Evolutionary conservation across 495 filamentous ascomycete genomes (phyloP).

Genomic region (Aspergillus coremiiformis): DNA sequence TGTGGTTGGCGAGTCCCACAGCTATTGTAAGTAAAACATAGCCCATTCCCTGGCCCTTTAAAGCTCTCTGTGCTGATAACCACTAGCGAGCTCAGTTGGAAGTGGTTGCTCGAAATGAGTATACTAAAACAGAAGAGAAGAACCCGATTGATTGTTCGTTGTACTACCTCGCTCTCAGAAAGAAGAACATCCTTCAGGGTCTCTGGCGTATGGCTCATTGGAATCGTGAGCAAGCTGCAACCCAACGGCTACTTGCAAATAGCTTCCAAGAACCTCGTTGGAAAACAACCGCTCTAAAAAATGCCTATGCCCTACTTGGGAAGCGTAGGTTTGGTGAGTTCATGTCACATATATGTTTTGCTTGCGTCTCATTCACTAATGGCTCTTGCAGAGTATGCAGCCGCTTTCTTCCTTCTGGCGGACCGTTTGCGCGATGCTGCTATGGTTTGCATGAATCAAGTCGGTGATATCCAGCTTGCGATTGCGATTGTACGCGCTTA

Average conservation of each 20-base stretch:
- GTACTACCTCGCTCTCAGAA: slow-evolving; percentile 83
- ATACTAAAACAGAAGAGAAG: slow-evolving; percentile 77
- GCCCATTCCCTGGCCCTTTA: background rate
- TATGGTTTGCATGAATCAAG: slow-evolving; percentile 73
- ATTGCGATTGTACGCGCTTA: slow-evolving; percentile 84
- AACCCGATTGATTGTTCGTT: slow-evolving; percentile 93
- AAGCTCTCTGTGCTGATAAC: slow-evolving; percentile 16
- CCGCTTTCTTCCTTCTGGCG: slow-evolving; percentile 90
- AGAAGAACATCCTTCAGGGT: slow-evolving; percentile 85
- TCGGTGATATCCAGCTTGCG: slow-evolving; percentile 84
- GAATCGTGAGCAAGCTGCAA: slow-evolving; percentile 78
- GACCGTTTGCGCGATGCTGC: slow-evolving; percentile 79
- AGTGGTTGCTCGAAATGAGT: slow-evolving; percentile 82
- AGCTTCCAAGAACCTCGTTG: slow-evolving; percentile 82
- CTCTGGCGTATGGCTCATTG: slow-evolving; percentile 94
- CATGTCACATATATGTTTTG: background rate
- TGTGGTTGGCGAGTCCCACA: slow-evolving; percentile 78
- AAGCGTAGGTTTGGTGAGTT: slow-evolving; percentile 75
- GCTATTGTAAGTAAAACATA: slow-evolving; percentile 56
- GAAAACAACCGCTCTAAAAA: slow-evolving; percentile 89
- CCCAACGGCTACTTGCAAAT: slow-evolving; percentile 68
- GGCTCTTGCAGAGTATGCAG: slow-evolving; percentile 68
- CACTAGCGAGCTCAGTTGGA: slow-evolving; percentile 73
- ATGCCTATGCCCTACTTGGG: slow-evolving; percentile 93
- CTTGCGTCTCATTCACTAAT: slow-evolving; percentile 3